These are phyloP conservation scores for Gamarada debralockiae DNA, from an alignment of 495 filamentous ascomycete species.

Conservation along the genomic window DNA sequence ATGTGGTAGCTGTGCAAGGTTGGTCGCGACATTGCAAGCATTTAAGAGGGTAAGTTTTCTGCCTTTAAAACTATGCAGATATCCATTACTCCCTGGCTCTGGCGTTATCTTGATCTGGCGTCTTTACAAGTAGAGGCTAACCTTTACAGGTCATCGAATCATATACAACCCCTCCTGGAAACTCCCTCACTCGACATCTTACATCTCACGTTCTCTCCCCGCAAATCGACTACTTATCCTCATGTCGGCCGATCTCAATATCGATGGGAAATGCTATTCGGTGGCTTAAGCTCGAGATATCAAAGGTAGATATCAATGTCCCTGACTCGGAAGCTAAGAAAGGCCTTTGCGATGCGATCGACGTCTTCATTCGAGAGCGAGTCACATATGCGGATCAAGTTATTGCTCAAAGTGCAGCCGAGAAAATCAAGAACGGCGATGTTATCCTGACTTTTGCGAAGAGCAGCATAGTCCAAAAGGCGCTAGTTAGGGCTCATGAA, in stretches of 20 bases:
- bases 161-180: constrained; percentile 81
- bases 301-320: constrained; percentile 75
- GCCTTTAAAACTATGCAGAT: background rate
- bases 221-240: constrained; percentile 90
- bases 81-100: background rate
- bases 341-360: constrained; percentile 72
- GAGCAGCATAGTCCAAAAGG: constrained; percentile 76
- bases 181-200: constrained; percentile 82
- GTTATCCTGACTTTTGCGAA: constrained; percentile 88
- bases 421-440: constrained; percentile 70
- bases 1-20: constrained; percentile 84
- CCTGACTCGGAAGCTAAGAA: constrained; percentile 76
- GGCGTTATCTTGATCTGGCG: background rate
- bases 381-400: constrained; percentile 82
- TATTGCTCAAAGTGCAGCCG: constrained; percentile 69
- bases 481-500: constrained; percentile 66
- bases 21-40: constrained; percentile 80
- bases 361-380: constrained; percentile 84
- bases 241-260: constrained; percentile 87
- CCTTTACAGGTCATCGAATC: constrained; percentile 72
- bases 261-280: constrained; percentile 95
- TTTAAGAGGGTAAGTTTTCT: constrained; percentile 73
- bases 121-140: constrained; percentile 3
- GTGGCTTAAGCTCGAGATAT: constrained; percentile 85
- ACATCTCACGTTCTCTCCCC: constrained; percentile 87